phyloP scores from a whole-genome alignment of 1,139 yeast genomes.

The Blastobotrys arbuscula region DNA sequence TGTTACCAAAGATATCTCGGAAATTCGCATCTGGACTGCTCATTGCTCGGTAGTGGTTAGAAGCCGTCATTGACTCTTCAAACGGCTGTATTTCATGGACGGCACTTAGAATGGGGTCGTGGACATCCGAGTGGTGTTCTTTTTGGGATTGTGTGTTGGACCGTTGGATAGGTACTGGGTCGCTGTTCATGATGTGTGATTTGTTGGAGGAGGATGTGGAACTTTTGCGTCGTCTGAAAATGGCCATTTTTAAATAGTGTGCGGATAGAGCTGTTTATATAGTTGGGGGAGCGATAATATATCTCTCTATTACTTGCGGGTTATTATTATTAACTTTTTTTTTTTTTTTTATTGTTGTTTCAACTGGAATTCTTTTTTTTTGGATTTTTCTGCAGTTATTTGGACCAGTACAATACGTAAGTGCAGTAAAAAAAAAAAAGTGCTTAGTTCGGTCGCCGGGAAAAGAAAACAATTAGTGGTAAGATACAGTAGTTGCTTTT shows the following conservation, averaged over 20 bases:
- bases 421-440: background rate
- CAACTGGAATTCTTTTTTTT: background rate
- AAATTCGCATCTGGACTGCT: constrained; percentile 41
- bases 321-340: background rate
- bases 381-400: background rate
- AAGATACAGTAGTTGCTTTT: no score
- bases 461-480: no score
- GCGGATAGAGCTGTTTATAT: no score
- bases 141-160: constrained; percentile 17
- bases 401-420: background rate
- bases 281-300: no score
- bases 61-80: constrained; percentile 54
- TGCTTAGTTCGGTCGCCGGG: no score
- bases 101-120: constrained; percentile 85
- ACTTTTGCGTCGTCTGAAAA: constrained; percentile 20
- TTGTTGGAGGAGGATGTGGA: constrained; percentile 2
- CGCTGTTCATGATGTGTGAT: constrained; percentile 12
- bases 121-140: constrained; percentile 41
- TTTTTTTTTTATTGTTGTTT: background rate
- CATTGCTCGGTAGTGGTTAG: constrained; percentile 38
- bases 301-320: no score
- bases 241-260: constrained; percentile 17
- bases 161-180: constrained; percentile 19
- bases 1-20: constrained; percentile 79
- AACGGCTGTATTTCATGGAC: constrained; percentile 95